Evolutionary conservation across 805 yeast genomes (phyloP), one percentile per base, ranked within the genome.

Genomic region (Cyberlindnera americana): DNA sequence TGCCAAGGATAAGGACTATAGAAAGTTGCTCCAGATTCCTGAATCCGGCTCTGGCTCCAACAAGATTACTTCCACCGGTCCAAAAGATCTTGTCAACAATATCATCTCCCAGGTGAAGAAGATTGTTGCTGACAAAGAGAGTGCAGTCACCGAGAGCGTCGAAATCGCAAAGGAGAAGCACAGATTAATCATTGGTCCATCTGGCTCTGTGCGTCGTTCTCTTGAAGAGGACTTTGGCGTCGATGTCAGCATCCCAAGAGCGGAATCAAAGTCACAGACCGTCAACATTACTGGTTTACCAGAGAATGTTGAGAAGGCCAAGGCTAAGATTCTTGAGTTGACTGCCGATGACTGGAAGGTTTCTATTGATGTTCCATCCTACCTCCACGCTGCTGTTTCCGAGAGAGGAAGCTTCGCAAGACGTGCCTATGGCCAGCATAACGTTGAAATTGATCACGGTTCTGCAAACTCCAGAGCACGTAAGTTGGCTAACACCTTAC

Each of bases 151-250:
- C 28, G 81, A 70, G 48, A 72, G 67, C 27, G 52, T 73, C 41
- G 78, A 70, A 13, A 69, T 91, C 52, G 77, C 93, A 29, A 77
- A 78, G 57, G 83, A 78, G 43, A 83, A 81, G 57, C 91, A 86
- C 53, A 76, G 87, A 52, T 70, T 78, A 9, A 56, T 91, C 37
- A 77, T 91, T 60, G 98, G 98, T 28, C 79, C 88, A 27, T 78
- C 79, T 42, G 97, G 98, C 31, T 55, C 77, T 11, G 73, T 75
- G 43, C 86, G 91, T 64, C 82, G 83, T 50, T 68, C 75, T 10
- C 61, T 88, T 47, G 91, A 88, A 65, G 67, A 74, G 13, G 86
- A 83, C 53, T 85, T 73, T 60, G 67, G 70, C 12, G 90, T 86
- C 35, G 57, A 61, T 19, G 61, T 91, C 40, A 69, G 67, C 33